Percentiles rank a stretch among this genome's conserved stretches.
phyloP scores from a whole-genome alignment of 2,329 filamentous ascomycete genomes.

The Colletotrichum melonis region DNA sequence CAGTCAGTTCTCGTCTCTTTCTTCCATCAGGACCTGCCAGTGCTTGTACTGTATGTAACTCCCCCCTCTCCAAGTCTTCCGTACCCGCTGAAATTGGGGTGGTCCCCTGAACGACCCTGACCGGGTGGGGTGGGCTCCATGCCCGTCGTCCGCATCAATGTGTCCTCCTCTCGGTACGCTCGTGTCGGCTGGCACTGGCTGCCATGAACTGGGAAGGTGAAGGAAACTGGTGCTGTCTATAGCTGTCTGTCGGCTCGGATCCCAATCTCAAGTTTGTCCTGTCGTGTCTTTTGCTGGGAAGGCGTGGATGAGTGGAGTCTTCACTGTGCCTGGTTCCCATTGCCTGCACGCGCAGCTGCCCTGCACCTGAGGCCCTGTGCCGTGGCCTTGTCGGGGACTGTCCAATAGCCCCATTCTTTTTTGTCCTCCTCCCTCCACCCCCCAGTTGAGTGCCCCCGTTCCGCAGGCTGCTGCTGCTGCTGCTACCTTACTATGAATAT shows the following conservation, averaged over 20 bases:
- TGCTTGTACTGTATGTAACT: conserved; percentile 18
- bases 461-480: background rate
- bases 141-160: conserved; percentile 17
- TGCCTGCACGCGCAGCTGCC: background rate
- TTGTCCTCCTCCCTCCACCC: conserved; percentile 18
- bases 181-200: conserved; percentile 6
- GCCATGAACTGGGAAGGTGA: background rate
- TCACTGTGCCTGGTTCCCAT: conserved; percentile 6
- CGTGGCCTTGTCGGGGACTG: conserved; percentile 23
- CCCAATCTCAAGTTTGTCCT: conserved; percentile 15
- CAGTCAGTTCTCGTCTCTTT: background rate
- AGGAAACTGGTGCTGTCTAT: background rate
- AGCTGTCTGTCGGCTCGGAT: conserved; percentile 14
- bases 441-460: conserved; percentile 8
- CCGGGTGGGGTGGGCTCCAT: conserved; percentile 7
- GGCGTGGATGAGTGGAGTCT: conserved; percentile 14
- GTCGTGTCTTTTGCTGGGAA: conserved; percentile 14
- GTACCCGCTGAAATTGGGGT: conserved; percentile 19
- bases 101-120: conserved; percentile 31
- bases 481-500: conserved; percentile 30
- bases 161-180: background rate
- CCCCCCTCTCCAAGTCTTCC: background rate
- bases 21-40: conserved; percentile 13
- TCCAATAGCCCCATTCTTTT: conserved; percentile 8
- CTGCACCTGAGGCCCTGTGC: conserved; percentile 2